These are phyloP conservation scores for Vigna reflexopilosa DNA, from an alignment of 306 rosid species.

Conservation along the genomic window DNA sequence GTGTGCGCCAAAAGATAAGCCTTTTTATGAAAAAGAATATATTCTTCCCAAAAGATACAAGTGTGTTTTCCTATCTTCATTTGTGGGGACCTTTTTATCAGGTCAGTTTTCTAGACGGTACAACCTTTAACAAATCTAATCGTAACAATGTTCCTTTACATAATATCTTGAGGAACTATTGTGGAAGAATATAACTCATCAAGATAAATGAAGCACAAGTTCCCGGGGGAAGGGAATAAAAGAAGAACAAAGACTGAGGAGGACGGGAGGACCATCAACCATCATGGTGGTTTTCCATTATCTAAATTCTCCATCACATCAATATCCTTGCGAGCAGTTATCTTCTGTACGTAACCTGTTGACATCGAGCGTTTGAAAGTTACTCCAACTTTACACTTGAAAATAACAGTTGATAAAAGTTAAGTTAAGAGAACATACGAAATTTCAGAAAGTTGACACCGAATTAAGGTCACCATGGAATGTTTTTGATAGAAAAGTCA, in stretches of 20 bases:
- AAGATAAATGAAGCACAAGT: constrained; percentile 40
- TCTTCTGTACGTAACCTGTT: constrained; percentile 98
- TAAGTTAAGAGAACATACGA: neutral
- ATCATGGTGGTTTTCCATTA: constrained; percentile 69
- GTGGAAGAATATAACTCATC: constrained; percentile 52
- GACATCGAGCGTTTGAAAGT: constrained; percentile 41
- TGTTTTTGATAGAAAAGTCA: constrained; percentile 30
- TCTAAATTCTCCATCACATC: constrained; percentile 92
- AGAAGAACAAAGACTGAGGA: constrained; percentile 26
- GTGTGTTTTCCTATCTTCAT: constrained; percentile 36
- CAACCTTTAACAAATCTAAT: constrained; percentile 28
- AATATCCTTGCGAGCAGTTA: constrained; percentile 86
- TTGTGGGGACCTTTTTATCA: constrained; percentile 26
- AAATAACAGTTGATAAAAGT: constrained; percentile 9
- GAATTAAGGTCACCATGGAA: constrained; percentile 3
- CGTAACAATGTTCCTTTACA: constrained; percentile 40
- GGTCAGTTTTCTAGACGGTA: neutral
- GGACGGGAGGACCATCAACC: constrained; percentile 6
- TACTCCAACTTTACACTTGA: constrained; percentile 38
- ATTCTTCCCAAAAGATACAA: constrained; percentile 54
- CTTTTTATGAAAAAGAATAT: constrained; percentile 48
- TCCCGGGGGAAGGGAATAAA: constrained; percentile 36
- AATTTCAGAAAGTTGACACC: constrained; percentile 32
- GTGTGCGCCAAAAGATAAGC: constrained; percentile 33
- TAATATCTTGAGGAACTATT: constrained; percentile 21